phyloP scores from a whole-genome alignment of 805 yeast species.

The Candida nanaspora region DNA sequence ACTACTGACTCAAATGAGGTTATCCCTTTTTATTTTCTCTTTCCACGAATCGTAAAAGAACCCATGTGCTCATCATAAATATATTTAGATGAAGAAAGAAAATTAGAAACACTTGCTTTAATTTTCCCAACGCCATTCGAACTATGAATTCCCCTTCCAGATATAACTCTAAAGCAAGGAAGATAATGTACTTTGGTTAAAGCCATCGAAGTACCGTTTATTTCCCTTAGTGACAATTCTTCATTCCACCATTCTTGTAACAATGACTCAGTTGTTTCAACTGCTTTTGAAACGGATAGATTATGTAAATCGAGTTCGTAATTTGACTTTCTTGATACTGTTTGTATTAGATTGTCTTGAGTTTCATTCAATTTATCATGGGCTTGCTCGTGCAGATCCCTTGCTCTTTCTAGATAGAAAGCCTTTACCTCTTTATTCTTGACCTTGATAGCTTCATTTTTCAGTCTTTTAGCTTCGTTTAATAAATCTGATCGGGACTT shows the following conservation, averaged over 20 bases:
- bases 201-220: conserved; percentile 29
- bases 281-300: conserved; percentile 40
- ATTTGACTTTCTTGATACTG: conserved; percentile 6
- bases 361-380: conserved; percentile 9
- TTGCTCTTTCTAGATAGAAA: conserved; percentile 4
- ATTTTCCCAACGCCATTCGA: conserved; percentile 47
- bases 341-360: background rate
- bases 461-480: conserved; percentile 3
- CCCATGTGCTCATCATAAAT: conserved; percentile 41
- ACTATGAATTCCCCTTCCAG: conserved; percentile 72
- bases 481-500: conserved; percentile 1
- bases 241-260: conserved; percentile 56
- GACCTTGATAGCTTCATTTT: conserved; percentile 3
- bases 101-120: conserved; percentile 32
- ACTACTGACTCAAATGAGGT: background rate
- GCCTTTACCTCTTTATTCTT: conserved; percentile 4
- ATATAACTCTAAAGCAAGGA: conserved; percentile 40
- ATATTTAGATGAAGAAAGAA: conserved; percentile 31
- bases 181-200: conserved; percentile 31
- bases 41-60: conserved; percentile 37
- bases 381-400: conserved; percentile 7
- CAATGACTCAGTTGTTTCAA: conserved; percentile 26
- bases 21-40: conserved; percentile 6
- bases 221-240: conserved; percentile 39
- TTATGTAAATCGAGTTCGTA: conserved; percentile 51